These are phyloP conservation scores for Gamsiella multidivaricata DNA, from an alignment of 192 early-diverging fungal species.

Conservation along the genomic window DNA sequence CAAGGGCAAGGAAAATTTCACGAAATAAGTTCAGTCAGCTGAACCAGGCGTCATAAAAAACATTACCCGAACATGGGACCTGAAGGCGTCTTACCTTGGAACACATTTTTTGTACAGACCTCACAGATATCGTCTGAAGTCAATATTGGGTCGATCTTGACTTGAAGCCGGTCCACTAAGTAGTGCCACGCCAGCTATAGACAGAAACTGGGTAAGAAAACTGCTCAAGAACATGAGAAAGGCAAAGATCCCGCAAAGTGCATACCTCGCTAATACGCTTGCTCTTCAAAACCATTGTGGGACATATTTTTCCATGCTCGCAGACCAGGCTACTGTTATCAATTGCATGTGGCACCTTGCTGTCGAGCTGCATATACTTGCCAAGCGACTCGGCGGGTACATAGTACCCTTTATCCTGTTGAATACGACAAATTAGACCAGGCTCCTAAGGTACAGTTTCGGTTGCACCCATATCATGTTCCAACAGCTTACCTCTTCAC, in stretches of 20 bases:
- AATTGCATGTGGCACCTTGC: neutral
- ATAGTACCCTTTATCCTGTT: constrained; percentile 23
- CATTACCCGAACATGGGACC: no score
- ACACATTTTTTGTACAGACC: constrained; percentile 12
- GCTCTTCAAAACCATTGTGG: constrained; percentile 12
- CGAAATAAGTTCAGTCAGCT: no score
- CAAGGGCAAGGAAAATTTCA: neutral
- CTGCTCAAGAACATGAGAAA: no score
- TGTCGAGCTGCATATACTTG: constrained; percentile 5
- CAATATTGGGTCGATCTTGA: constrained; percentile 14
- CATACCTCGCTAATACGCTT: constrained; percentile 45
- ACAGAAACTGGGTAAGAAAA: no score
- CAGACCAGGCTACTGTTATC: constrained; percentile 29
- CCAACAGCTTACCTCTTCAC: constrained; percentile 31
- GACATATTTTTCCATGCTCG: constrained; percentile 40
- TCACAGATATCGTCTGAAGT: constrained; percentile 24
- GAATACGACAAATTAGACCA: neutral
- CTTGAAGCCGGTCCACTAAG: constrained; percentile 1
- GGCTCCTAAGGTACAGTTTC: no score
- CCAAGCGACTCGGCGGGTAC: constrained; percentile 4
- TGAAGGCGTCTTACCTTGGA: constrained; percentile 17
- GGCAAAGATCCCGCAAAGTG: no score
- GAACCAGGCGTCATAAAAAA: no score
- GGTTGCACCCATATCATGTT: no score
- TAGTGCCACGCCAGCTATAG: constrained; percentile 16